phyloP scores from a whole-genome alignment of 2,329 filamentous ascomycete genomes.

The Fusarium pilosicola region DNA sequence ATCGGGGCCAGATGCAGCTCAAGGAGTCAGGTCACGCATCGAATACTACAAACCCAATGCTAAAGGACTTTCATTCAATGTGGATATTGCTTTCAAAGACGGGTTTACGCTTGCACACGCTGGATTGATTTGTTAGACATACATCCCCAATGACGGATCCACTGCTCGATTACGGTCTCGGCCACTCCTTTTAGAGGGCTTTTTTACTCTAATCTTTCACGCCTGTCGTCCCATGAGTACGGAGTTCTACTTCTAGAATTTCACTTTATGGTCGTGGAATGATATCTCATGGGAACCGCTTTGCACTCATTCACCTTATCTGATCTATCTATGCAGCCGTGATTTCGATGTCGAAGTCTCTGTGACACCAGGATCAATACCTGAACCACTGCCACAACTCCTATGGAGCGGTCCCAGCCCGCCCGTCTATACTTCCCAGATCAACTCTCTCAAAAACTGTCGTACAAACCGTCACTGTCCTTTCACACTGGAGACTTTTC shows the following conservation, averaged over 20 bases:
- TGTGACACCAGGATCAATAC: not conserved
- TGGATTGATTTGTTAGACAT: accelerated
- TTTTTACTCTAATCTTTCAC: accelerated
- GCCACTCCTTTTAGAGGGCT: accelerated
- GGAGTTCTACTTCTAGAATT: not conserved
- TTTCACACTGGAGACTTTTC: no score
- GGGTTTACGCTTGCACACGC: accelerated
- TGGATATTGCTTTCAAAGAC: no score
- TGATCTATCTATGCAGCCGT: not conserved
- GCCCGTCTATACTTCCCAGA: no score
- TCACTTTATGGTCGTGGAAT: not conserved
- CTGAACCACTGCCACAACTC: not conserved
- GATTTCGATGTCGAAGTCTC: not conserved
- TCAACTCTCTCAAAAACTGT: no score
- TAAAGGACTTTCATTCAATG: no score
- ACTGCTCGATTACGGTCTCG: accelerated
- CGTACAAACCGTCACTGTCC: no score
- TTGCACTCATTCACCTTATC: no score
- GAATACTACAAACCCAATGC: no score
- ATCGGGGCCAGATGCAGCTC: no score
- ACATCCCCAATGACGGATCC: accelerated
- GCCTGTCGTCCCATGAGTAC: not conserved
- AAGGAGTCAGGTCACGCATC: no score
- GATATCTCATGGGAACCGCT: not conserved
- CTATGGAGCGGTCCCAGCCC: not conserved